Conservation (phyloP, 2,329 filamentous ascomycete species). For the Fusarium mexicanum region DNA sequence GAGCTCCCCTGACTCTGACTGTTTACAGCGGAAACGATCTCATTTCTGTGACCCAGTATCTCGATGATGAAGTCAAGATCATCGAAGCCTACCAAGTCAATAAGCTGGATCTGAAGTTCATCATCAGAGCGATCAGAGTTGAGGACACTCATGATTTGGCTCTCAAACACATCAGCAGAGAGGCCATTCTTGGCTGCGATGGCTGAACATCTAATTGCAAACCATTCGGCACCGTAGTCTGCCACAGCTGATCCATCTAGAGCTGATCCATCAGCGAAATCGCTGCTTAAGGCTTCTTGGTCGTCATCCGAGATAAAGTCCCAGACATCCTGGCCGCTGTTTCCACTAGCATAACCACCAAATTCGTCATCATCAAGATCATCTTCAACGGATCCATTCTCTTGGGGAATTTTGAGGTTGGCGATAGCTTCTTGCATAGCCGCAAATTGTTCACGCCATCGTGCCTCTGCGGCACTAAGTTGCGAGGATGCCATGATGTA, state of each 20-base stretch:
- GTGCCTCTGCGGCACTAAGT: constrained; percentile 56
- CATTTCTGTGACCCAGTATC: constrained; percentile 79
- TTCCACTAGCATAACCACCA: constrained; percentile 64
- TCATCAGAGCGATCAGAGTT: constrained; percentile 76
- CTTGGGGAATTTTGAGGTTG: constrained; percentile 66
- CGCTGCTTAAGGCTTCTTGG: constrained; percentile 72
- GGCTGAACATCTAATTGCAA: constrained; percentile 72
- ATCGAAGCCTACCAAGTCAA: constrained; percentile 91
- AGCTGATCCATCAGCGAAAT: constrained; percentile 62
- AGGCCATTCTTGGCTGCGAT: constrained; percentile 75
- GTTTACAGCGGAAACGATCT: constrained; percentile 65
- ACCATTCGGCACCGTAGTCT: constrained; percentile 73
- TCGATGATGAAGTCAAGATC: constrained; percentile 94
- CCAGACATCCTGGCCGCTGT: constrained; percentile 85
- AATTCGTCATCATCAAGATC: constrained; percentile 73
- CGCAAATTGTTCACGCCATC: constrained; percentile 87
- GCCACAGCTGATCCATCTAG: constrained; percentile 40
- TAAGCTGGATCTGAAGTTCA: constrained; percentile 89
- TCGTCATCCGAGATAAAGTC: constrained; percentile 85
- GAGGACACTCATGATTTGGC: constrained; percentile 80
- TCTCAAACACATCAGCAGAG: constrained; percentile 74
- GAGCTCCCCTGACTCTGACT: constrained; percentile 49
- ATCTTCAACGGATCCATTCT: constrained; percentile 51
- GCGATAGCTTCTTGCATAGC: constrained; percentile 89
- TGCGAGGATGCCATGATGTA: constrained; percentile 49